Evolutionary conservation across 371 early-diverging fungal genomes (phyloP), one percentile per base, ranked within the genome.

Genomic region (Paramicrosporidium saccamoebae): DNA sequence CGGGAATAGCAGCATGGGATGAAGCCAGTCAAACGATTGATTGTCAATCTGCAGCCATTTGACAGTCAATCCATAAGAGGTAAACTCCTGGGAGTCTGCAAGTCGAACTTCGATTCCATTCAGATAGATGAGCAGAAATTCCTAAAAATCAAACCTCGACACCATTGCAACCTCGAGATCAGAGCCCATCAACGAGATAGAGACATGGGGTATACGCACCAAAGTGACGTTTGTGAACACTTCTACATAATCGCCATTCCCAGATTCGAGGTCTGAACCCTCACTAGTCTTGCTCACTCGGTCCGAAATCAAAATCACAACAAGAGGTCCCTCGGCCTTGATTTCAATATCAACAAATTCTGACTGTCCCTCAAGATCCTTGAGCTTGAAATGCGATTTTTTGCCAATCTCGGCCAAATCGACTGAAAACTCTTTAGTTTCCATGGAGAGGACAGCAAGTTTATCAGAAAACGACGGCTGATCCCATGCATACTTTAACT

Each of bases 401-500:
- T 55, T 58, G 7, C 88, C 95, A 24, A 92, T 77, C 37, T 84
- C 81, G 33, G 69, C 64, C 16, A 78, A 27, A 22, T 69, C 73
- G 21, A 84, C 55, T 6, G 58, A 50, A 14, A 79, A 49, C 25
- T 71, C 64, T 4, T 46, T 37, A 5, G 65, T 72, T 26, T 60
- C 55, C 3, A 69, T 60, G 12, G 41, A 46, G 12, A 84, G 23
- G 8, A 64, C 59, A 17, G 84, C 37, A 5, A 52, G 42, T 33
- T 78, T 82, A n/a, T 58, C 50, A 11, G 49, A 44, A 2, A 55
- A 39, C 5, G 69, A 59, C 9, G 92, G 94, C 27, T 58, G 42
- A 31, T 94, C 94, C 82, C 86, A 88, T 1, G 92, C 64, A 28
- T 84, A 94, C n/a, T 60, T n/a, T n/a, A n/a, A n/a, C n/a, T n/a